These are phyloP conservation scores for Martiniozyma asiatica DNA, from an alignment of 1,139 yeast species.

Conservation along the genomic window DNA sequence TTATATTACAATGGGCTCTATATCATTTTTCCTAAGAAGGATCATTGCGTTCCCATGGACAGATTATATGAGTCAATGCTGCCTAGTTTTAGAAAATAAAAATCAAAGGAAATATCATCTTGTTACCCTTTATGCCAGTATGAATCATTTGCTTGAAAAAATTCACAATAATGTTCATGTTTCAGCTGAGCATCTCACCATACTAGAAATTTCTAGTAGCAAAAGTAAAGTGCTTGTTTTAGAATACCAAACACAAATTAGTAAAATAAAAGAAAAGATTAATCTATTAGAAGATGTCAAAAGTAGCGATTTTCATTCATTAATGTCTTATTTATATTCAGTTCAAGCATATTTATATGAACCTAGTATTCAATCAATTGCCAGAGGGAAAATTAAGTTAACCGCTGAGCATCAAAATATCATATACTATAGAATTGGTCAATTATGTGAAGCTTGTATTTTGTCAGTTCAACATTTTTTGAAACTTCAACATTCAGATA, in stretches of 20 bases:
- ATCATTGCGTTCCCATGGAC: conserved; percentile 45
- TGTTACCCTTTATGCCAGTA: conserved; percentile 47
- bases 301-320: conserved; percentile 27
- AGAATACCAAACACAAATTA: conserved; percentile 34
- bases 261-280: conserved; percentile 27
- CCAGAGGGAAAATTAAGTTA: conserved; percentile 11
- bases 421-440: conserved; percentile 31
- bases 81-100: conserved; percentile 32
- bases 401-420: conserved; percentile 16
- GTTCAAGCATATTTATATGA: conserved; percentile 70
- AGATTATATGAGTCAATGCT: conserved; percentile 53
- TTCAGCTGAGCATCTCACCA: conserved; percentile 15
- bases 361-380: conserved; percentile 24
- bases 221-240: conserved; percentile 26
- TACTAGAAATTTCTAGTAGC: conserved; percentile 17
- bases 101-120: conserved; percentile 24
- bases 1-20: conserved; percentile 40
- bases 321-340: conserved; percentile 44
- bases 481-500: conserved; percentile 28
- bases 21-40: conserved; percentile 41
- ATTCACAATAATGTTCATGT: conserved; percentile 42
- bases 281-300: conserved; percentile 12
- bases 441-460: conserved; percentile 46
- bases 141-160: conserved; percentile 51
- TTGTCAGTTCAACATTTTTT: conserved; percentile 39